Conservation (phyloP, 441 rosid species). For the Syzygium syzygioides region DNA sequence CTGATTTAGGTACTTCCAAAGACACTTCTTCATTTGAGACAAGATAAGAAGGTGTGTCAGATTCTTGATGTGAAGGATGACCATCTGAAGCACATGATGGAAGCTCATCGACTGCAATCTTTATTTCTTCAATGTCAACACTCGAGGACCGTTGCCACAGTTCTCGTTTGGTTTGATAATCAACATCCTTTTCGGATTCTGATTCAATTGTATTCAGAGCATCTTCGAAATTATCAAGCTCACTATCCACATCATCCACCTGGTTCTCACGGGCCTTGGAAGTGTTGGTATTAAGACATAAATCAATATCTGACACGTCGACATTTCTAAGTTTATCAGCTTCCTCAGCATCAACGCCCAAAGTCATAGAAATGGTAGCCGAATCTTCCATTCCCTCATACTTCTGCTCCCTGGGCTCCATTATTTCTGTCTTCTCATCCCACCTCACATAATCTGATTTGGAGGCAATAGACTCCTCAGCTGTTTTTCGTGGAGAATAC, state of each 20-base stretch:
- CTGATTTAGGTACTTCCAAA: constrained; percentile 14
- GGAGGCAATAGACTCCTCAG: constrained; percentile 27
- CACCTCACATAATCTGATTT: constrained; percentile 52
- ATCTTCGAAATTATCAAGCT: constrained; percentile 69
- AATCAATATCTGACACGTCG: constrained; percentile 16
- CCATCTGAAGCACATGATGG: constrained; percentile 12
- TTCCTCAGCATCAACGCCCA: neutral
- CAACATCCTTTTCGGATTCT: constrained; percentile 66
- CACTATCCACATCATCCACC: constrained; percentile 63
- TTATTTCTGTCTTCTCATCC: constrained; percentile 81
- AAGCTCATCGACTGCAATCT: constrained; percentile 15
- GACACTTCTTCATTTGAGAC: constrained; percentile 10
- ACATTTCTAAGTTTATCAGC: constrained; percentile 13
- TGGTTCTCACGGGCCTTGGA: constrained; percentile 15
- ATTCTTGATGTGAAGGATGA: constrained; percentile 16
- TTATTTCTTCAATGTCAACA: constrained; percentile 17
- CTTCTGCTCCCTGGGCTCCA: constrained; percentile 31
- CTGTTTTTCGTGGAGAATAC: constrained; percentile 25
- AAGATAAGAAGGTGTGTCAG: constrained; percentile 20
- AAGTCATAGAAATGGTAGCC: constrained; percentile 18
- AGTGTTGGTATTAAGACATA: constrained; percentile 19
- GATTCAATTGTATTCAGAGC: constrained; percentile 84
- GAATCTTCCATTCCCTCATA: constrained; percentile 21
- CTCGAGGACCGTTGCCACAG: constrained; percentile 24
- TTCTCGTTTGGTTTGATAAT: constrained; percentile 44